Base-by-base conservation (phyloP, 2,329 filamentous ascomycete genomes). In the Alternaria arbusti region DNA sequence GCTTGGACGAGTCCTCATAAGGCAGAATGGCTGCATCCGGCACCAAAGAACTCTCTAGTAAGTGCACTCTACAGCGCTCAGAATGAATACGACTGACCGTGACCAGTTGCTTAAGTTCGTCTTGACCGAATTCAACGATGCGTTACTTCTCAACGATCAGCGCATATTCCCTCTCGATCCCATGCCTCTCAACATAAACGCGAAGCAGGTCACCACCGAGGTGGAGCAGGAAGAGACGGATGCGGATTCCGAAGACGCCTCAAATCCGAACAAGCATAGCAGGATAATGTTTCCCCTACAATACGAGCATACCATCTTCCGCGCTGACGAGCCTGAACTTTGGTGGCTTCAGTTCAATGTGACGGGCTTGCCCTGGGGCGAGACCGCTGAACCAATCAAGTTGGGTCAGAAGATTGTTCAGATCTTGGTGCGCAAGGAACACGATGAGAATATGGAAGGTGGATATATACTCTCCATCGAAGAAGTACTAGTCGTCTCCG, bases 281-380 rank as follows among this genome's bases (percentile, higher is more conserved):
- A 59, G 59, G 25, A 70, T 70, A 6, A 64, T 63, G 26, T 66
- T 73, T 28, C 66, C 70, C 10, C 61, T 78, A 12, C 65, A 71
- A 49, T 78, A 76, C 28, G 66, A 73, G 61, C 73, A 76, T 45
- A 67, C 68, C 1, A 36, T 73, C 5, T 62, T 75, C 12, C 68
- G 64, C 10, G 70, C 69, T 4, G 28, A 71, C 3, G 45, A 46
- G 10, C 25, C 36, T 7, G 63, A 59, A n/a, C 57, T 66, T 43
- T 49, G 67, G 22, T 72, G 67, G 65, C 12, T 78, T 8, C 75
- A 78, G 44, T 72, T 78, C 51, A 72, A 78, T n/a, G 54, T 76
- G n/a, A 72, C 65, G 8, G 67, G 66, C 6, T 57, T 73, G 15
- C 54, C 59, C 5, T 59, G 54, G 25, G 61, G 56, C 1, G 40